Base-by-base conservation (phyloP, 2,329 filamentous ascomycete species). In the Neophaeococcomyces mojaviensis region DNA sequence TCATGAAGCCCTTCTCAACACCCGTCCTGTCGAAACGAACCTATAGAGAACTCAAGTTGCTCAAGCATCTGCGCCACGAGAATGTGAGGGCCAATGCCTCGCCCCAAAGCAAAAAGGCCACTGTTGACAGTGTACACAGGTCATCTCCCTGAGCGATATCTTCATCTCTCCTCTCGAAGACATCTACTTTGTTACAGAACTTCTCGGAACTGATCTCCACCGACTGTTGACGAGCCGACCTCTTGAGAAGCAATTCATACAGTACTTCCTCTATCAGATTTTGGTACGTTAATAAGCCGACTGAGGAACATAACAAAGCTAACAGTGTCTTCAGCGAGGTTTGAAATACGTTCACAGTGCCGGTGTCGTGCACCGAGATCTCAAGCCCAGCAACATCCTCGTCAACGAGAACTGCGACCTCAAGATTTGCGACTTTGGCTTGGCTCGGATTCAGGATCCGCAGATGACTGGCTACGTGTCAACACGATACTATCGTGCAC, bases 1-100 rank as follows among this genome's bases (percentile, higher is more conserved):
- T 98, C 64, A 97, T 98, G 90, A 98, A 97, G 76, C 92, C 92
- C 8, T 98, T 98, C 71, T 96, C 89, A 76, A 98, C 92, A n/a
- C 89, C 92, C 1, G 92, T 98, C 49, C 77, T 98, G 39, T 92
- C 92, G 49, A 98, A 98, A 76, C 81, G 92, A 64, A 98, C 92
- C 56, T 98, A 98, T 68, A 83, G 92, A 63, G 92, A 98, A 69
- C 73, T 98, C 64, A 98, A 97, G 75, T 79, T 98, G 53, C 75
- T 98, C 62, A 98, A 97, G 75, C 92, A 98, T 64, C 74, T 98
- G 51, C 83, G 83, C 64, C 92, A 98, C 67, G 92, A 98, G 71
- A 98, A 98, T 71, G 90, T 95, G 68, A 52, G 74, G 65, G 15
- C 30, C n/a, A n/a, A n/a, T 41, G 32, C 24, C 47, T 13, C 55